phyloP scores from a whole-genome alignment of 73 alveolate species.

The Durusdinium trenchii region DNA sequence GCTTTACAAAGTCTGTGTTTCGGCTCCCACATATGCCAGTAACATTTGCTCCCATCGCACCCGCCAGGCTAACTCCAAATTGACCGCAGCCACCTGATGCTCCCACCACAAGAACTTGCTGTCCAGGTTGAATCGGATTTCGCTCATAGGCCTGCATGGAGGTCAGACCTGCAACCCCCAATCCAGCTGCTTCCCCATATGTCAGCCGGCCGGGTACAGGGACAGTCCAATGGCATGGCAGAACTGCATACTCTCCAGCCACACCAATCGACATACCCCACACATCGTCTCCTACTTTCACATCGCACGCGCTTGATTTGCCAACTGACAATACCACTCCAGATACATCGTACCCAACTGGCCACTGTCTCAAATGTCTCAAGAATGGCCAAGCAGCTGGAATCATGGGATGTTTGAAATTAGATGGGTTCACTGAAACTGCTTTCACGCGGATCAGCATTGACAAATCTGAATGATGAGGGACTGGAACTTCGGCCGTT shows the following conservation, averaged over 20 bases:
- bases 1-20: constrained; percentile 38
- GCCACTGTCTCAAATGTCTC: constrained; percentile 63
- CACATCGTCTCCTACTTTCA: constrained; percentile 62
- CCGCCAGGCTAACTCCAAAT: constrained; percentile 61
- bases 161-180: constrained; percentile 83
- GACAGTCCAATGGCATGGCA: constrained; percentile 41
- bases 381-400: constrained; percentile 63
- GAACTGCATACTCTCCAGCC: constrained; percentile 69
- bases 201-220: constrained; percentile 69
- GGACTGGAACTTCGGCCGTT: constrained; percentile 49
- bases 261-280: constrained; percentile 85
- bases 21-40: constrained; percentile 65
- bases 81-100: constrained; percentile 86
- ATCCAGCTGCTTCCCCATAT: constrained; percentile 55
- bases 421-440: constrained; percentile 61
- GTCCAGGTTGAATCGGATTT: neutral
- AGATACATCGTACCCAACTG: constrained; percentile 66
- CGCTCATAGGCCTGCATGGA: constrained; percentile 78
- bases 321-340: constrained; percentile 66
- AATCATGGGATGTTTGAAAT: constrained; percentile 77
- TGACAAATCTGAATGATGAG: constrained; percentile 50
- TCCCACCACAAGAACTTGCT: constrained; percentile 64
- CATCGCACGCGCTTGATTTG: constrained; percentile 54
- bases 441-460: constrained; percentile 47
- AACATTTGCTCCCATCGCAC: constrained; percentile 82